Evolutionary conservation across 805 yeast species (phyloP).

Genomic region (Candida anglica): DNA sequence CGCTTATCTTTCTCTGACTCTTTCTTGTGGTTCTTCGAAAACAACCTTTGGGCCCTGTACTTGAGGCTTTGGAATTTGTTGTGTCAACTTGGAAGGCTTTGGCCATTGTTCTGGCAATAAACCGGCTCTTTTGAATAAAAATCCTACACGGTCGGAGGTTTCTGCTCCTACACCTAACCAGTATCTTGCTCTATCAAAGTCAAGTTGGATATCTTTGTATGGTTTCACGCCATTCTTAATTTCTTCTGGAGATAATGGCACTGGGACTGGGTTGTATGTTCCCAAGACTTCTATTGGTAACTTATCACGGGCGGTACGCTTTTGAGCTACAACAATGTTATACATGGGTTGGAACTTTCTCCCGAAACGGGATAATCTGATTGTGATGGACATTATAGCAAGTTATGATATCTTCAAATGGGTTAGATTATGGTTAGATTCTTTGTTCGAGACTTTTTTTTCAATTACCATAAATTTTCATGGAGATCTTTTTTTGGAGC

Average conservation of each 20-base stretch:
- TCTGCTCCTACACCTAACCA: slow-evolving; percentile 99
- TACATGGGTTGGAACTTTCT: slow-evolving; percentile 82
- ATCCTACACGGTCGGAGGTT: slow-evolving; percentile 78
- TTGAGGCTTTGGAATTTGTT: slow-evolving; percentile 26
- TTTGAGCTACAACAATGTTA: slow-evolving; percentile 85
- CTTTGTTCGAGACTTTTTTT: too few relatives aligned
- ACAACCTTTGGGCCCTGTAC: slow-evolving; percentile 20
- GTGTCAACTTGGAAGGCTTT: slow-evolving; percentile 38
- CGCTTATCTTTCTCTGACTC: slow-evolving; percentile 27
- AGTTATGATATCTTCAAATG: neutral
- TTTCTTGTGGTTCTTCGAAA: slow-evolving; percentile 29
- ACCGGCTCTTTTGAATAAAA: slow-evolving; percentile 76
- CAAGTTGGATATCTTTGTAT: slow-evolving; percentile 75
- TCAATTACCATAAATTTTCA: too few relatives aligned
- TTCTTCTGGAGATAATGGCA: slow-evolving; percentile 62
- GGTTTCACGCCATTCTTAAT: slow-evolving; percentile 54
- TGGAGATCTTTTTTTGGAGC: too few relatives aligned
- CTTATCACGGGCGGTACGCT: slow-evolving; percentile 73
- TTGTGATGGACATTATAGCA: slow-evolving; percentile 53
- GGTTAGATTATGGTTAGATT: too few relatives aligned
- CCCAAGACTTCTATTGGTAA: slow-evolving; percentile 95
- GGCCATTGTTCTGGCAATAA: slow-evolving; percentile 60
- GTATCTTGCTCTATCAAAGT: slow-evolving; percentile 85
- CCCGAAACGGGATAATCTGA: slow-evolving; percentile 91
- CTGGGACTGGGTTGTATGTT: slow-evolving; percentile 82